Evolutionary conservation across 2,329 filamentous ascomycete species (phyloP), one percentile per base, ranked within the genome.

Genomic region (Hypoxylon sp.): DNA sequence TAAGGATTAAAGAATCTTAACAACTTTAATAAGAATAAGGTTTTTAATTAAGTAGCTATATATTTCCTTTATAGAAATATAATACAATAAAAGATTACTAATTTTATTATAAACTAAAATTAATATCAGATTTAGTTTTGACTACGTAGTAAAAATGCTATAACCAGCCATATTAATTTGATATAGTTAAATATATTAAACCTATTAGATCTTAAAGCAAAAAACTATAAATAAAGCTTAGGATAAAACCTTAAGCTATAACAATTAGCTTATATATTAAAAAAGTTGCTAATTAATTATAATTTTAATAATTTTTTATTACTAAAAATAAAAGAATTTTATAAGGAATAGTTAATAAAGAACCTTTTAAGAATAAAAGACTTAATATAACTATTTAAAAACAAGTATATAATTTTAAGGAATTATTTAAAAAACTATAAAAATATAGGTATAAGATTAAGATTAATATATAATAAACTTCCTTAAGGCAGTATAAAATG

Each of bases 131-230:
- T n/a, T n/a, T n/a, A n/a, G n/a, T n/a, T n/a, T n/a, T n/a, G n/a
- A n/a, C n/a, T n/a, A n/a, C n/a, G n/a, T n/a, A n/a, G n/a, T n/a
- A n/a, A n/a, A n/a, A n/a, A n/a, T n/a, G n/a, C n/a, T n/a, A n/a
- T n/a, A n/a, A n/a, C n/a, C n/a, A n/a, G n/a, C 20, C 20, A 42
- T 16, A 7, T 42, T 42, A 1, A 42, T 42, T 42, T 42, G 20
- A 42, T 42, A 42, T 42, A 42, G 9, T 42, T 42, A 42, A 42
- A 42, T 42, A 42, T 42, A 42, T 42, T 42, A 18, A 42, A 42
- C 8, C n/a, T n/a, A n/a, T n/a, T n/a, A n/a, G n/a, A n/a, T n/a
- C n/a, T n/a, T n/a, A n/a, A n/a, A n/a, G n/a, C 8, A n/a, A 42
- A 42, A 20, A 42, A 42, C 8, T 42, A 42, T 42, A 42, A 20